Conservation (phyloP, 768 basidiomycete species). For the Steccherinum ochraceum region DNA sequence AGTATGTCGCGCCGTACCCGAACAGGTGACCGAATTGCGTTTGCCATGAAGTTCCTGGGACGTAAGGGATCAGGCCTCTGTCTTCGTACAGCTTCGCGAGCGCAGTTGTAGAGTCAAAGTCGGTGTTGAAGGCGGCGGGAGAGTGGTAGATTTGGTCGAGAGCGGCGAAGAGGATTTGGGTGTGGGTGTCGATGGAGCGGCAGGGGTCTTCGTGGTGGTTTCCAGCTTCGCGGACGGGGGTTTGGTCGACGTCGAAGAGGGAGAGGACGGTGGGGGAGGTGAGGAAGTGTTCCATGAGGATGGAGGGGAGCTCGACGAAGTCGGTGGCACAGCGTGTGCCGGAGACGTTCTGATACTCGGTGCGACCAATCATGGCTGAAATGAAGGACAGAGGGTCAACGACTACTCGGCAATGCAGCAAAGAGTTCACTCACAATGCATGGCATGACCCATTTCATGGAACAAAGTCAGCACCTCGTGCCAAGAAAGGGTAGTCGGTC, state of each 20-base stretch:
- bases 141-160: constrained; percentile 93
- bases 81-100: constrained; percentile 56
- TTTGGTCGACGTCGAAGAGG: constrained; percentile 58
- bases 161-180: constrained; percentile 82
- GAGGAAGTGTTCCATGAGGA: constrained; percentile 98
- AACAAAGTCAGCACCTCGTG: constrained; percentile 91
- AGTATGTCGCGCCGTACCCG: constrained; percentile 97
- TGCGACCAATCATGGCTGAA: constrained; percentile 94
- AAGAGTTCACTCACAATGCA: constrained; percentile 84
- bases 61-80: constrained; percentile 78
- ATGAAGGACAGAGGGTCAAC: constrained; percentile 2
- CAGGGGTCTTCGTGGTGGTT: constrained; percentile 74
- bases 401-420: background rate
- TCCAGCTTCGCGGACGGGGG: constrained; percentile 40
- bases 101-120: constrained; percentile 70
- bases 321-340: constrained; percentile 98
- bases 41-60: constrained; percentile 85
- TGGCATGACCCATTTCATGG: constrained; percentile 99
- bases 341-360: constrained; percentile 95
- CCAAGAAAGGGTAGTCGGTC: constrained; percentile 79
- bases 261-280: constrained; percentile 78
- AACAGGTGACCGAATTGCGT: constrained; percentile 94
- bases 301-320: constrained; percentile 96
- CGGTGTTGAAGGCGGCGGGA: constrained; percentile 39
- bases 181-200: constrained; percentile 80